Conservation (phyloP, 495 filamentous ascomycete species). For the Chaetomium tenue region DNA sequence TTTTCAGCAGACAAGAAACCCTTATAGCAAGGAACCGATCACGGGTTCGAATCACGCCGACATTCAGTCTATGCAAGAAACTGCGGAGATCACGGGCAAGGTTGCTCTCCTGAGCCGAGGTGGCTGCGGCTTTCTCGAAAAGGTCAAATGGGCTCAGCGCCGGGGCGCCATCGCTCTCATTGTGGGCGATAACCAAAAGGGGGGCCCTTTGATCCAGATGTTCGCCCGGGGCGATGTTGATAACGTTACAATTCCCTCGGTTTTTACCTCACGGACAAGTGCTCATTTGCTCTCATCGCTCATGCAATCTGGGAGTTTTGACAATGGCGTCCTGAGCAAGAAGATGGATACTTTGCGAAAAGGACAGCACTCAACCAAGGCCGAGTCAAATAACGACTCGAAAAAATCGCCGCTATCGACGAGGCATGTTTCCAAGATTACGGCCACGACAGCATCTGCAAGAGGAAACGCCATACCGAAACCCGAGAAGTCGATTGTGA, state of each 20-base stretch:
- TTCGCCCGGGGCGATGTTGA: conserved; percentile 92
- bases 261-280: conserved; percentile 94
- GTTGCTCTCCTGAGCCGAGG: conserved; percentile 86
- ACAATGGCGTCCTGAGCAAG: conserved; percentile 55
- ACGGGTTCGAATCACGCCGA: conserved; percentile 69
- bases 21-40: conserved; percentile 30
- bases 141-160: conserved; percentile 93
- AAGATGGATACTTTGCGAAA: conserved; percentile 49
- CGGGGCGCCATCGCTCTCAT: conserved; percentile 86
- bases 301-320: conserved; percentile 65
- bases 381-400: conserved; percentile 41
- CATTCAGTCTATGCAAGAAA: conserved; percentile 92
- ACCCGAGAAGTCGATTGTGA: conserved; percentile 11
- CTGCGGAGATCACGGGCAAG: conserved; percentile 90
- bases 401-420: conserved; percentile 32
- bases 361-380: conserved; percentile 48
- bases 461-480: conserved; percentile 19
- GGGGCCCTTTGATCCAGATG: conserved; percentile 91
- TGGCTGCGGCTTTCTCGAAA: conserved; percentile 94
- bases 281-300: conserved; percentile 91
- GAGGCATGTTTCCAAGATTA: conserved; percentile 2
- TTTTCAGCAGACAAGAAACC: conserved; percentile 43
- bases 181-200: conserved; percentile 87
- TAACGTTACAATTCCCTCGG: conserved; percentile 86
- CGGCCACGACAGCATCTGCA: conserved; percentile 15